Evolutionary conservation across 1,284 basidiomycete species (phyloP).

Genomic region (Cryptococcus depauperatus): DNA sequence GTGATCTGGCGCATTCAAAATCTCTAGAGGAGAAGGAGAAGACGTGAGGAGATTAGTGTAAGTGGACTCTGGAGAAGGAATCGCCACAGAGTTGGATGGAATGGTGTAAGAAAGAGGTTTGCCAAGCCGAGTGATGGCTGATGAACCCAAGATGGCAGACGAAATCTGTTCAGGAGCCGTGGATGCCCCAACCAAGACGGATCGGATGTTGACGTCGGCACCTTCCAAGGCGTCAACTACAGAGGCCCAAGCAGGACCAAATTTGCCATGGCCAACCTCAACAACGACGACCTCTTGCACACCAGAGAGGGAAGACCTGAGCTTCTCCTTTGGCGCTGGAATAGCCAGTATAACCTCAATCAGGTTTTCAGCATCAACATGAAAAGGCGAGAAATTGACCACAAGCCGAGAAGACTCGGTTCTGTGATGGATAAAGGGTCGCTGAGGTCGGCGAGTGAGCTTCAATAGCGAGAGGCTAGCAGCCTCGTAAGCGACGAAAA

Average conservation of each 20-base stretch:
- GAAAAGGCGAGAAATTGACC: conserved; percentile 60
- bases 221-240: conserved; percentile 38
- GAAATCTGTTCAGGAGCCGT: conserved; percentile 38
- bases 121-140: conserved; percentile 34
- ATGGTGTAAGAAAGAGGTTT: conserved; percentile 30
- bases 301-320: conserved; percentile 57
- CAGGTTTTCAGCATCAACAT: conserved; percentile 51
- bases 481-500: conserved; percentile 56
- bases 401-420: conserved; percentile 58
- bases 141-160: conserved; percentile 28
- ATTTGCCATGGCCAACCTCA: conserved; percentile 75
- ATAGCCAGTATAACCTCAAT: conserved; percentile 58
- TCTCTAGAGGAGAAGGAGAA: conserved; percentile 70
- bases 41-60: conserved; percentile 87
- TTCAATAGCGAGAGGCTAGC: conserved; percentile 58
- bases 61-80: conserved; percentile 81
- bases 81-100: conserved; percentile 48
- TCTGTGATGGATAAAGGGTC: conserved; percentile 44
- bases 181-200: conserved; percentile 39
- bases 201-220: conserved; percentile 32
- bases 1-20: conserved; percentile 73
- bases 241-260: conserved; percentile 56
- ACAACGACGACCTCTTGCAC: conserved; percentile 71
- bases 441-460: conserved; percentile 56
- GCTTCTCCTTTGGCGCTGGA: conserved; percentile 60